Conservation (phyloP, 225 moss, liverwort and hornwort species). For the Bryum argenteum region DNA sequence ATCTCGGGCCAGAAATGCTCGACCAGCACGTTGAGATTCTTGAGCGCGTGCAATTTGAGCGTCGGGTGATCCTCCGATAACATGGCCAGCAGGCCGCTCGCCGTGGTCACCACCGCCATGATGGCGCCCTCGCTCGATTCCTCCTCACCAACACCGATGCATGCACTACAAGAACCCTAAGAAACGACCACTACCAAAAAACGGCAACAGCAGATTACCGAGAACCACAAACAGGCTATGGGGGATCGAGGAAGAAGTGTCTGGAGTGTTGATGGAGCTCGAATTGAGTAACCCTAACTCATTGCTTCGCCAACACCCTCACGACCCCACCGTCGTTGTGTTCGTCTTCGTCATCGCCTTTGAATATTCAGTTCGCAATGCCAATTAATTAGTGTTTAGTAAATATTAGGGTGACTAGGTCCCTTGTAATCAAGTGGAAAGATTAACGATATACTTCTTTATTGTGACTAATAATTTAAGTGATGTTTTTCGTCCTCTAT, state of each 20-base stretch:
- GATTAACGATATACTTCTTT: too few species aligned
- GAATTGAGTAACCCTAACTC: slow-evolving; percentile 32
- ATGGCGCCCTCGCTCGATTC: background rate
- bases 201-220: background rate
- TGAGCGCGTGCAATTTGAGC: slow-evolving; percentile 88
- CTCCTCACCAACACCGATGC: background rate
- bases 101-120: slow-evolving; percentile 95
- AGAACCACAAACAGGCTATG: background rate
- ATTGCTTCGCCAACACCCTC: background rate
- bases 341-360: background rate
- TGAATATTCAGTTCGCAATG: too few species aligned
- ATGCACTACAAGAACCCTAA: slow-evolving; percentile 19
- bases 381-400: too few species aligned
- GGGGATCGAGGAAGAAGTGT: background rate
- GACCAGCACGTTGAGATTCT: slow-evolving; percentile 83
- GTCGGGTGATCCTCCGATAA: slow-evolving; percentile 88
- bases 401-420: too few species aligned
- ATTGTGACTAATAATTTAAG: too few species aligned
- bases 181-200: background rate
- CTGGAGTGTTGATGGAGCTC: background rate
- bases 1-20: slow-evolving; percentile 98
- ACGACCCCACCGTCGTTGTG: background rate
- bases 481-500: too few species aligned
- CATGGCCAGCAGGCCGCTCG: slow-evolving; percentile 96
- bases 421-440: too few species aligned